Percentiles rank a stretch among this genome's conserved stretches.
phyloP scores from a whole-genome alignment of 345 rosid species.

The Mangifera indica region DNA sequence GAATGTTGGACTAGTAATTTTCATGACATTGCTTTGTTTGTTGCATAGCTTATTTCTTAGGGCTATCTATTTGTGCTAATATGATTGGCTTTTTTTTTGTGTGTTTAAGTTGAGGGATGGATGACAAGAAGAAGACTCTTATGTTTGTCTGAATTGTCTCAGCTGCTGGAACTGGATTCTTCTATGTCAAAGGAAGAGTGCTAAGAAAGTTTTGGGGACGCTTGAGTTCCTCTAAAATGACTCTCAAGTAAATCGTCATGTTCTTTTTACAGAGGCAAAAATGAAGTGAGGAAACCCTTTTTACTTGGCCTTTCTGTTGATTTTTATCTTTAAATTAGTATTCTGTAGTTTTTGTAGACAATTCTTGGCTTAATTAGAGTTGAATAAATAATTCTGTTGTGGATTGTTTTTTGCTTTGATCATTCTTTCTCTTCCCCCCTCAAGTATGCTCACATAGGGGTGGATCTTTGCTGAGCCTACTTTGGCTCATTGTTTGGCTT shows the following conservation, averaged over 20 bases:
- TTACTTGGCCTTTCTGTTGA: background rate
- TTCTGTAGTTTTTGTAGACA: slow-evolving; percentile 4
- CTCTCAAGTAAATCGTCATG: slow-evolving; percentile 90
- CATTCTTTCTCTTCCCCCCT: too few species aligned
- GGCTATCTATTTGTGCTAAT: slow-evolving; percentile 2
- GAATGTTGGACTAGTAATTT: too few species aligned
- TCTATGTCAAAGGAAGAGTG: slow-evolving; percentile 92
- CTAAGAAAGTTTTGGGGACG: slow-evolving; percentile 68
- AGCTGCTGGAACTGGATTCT: slow-evolving; percentile 96
- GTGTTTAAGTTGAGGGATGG: slow-evolving; percentile 42
- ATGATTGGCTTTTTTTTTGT: background rate
- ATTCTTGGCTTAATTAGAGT: background rate
- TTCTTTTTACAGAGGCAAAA: slow-evolving; percentile 83
- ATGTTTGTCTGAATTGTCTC: slow-evolving; percentile 90
- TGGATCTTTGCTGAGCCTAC: too few species aligned
- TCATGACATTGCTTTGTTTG: background rate
- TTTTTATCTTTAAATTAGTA: slow-evolving; percentile 5
- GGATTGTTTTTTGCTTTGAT: background rate
- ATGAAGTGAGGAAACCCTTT: slow-evolving; percentile 59
- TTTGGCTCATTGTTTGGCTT: too few species aligned
- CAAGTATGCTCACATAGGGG: too few species aligned
- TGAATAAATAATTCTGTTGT: background rate
- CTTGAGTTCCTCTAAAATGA: slow-evolving; percentile 92
- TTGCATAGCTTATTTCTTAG: background rate
- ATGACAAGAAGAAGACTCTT: slow-evolving; percentile 85